phyloP scores from a whole-genome alignment of 139 green algal genomes.

The Volvox africanus region DNA sequence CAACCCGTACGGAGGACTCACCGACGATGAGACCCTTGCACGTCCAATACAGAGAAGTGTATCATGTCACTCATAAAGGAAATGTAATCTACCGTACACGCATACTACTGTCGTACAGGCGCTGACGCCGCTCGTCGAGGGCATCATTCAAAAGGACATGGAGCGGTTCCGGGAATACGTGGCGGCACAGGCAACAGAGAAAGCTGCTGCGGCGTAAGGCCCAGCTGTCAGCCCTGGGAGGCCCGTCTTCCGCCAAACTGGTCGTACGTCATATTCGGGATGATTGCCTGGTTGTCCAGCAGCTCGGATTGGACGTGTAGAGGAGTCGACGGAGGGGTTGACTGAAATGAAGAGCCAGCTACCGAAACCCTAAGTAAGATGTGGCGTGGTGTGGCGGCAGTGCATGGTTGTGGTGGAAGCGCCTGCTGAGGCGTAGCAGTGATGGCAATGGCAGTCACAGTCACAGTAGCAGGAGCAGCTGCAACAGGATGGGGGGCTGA shows the following conservation, averaged over 20 bases:
- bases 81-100: background rate
- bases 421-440: background rate
- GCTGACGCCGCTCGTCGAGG: constrained; percentile 82
- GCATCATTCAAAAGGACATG: constrained; percentile 87
- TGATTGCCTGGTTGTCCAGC: background rate
- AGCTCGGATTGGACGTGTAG: background rate
- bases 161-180: constrained; percentile 70
- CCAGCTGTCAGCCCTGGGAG: background rate
- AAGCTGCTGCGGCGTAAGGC: background rate
- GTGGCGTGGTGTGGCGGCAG: background rate
- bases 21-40: too few relatives aligned
- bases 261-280: background rate
- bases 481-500: too few relatives aligned
- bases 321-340: too few relatives aligned
- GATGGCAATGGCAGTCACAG: background rate
- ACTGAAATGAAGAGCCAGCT: background rate
- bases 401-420: background rate
- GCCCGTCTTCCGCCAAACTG: too few relatives aligned
- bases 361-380: background rate
- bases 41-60: too few relatives aligned
- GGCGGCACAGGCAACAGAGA: background rate
- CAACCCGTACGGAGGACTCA: too few relatives aligned
- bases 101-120: background rate
- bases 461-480: too few relatives aligned
- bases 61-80: too few relatives aligned